Conservation (phyloP, 1,139 yeast genomes). For the Candida frijolesensis region DNA sequence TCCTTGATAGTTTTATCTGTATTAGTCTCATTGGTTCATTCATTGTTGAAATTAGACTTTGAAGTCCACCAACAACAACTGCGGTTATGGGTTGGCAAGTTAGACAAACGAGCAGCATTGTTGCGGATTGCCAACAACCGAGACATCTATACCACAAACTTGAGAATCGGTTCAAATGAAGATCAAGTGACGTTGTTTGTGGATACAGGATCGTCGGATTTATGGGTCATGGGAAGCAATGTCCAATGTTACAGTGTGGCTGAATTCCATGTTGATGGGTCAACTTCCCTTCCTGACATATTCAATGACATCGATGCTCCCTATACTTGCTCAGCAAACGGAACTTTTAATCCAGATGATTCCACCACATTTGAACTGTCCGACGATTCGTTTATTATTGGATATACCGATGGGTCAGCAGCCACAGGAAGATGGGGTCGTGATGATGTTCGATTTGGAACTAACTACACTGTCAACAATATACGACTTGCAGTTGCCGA, state of each 20-base stretch:
- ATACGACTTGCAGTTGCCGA: constrained; percentile 55
- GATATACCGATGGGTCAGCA: constrained; percentile 49
- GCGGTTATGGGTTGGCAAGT: background rate
- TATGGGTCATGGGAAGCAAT: constrained; percentile 34
- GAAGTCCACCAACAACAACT: background rate
- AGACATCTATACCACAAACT: constrained; percentile 38
- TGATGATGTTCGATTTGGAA: constrained; percentile 45
- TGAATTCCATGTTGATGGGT: constrained; percentile 20
- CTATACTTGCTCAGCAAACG: constrained; percentile 13
- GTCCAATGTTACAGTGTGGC: constrained; percentile 35
- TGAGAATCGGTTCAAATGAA: constrained; percentile 36
- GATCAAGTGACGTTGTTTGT: constrained; percentile 35
- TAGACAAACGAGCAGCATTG: background rate
- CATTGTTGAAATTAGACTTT: background rate
- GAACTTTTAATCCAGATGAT: constrained; percentile 13
- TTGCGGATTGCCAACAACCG: background rate
- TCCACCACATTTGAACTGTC: constrained; percentile 11
- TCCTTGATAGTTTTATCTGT: background rate
- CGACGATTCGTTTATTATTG: constrained; percentile 13
- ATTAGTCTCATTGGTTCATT: background rate
- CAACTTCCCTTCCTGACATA: constrained; percentile 10
- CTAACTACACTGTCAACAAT: constrained; percentile 27
- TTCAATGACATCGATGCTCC: constrained; percentile 10
- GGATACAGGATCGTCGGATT: constrained; percentile 49
- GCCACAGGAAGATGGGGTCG: constrained; percentile 56